A percentile compares a stretch with the other conserved stretches of the same genome.
These are phyloP conservation scores for Golubevia sp. DNA, from an alignment of 1,284 basidiomycete species.

Conservation along the genomic window DNA sequence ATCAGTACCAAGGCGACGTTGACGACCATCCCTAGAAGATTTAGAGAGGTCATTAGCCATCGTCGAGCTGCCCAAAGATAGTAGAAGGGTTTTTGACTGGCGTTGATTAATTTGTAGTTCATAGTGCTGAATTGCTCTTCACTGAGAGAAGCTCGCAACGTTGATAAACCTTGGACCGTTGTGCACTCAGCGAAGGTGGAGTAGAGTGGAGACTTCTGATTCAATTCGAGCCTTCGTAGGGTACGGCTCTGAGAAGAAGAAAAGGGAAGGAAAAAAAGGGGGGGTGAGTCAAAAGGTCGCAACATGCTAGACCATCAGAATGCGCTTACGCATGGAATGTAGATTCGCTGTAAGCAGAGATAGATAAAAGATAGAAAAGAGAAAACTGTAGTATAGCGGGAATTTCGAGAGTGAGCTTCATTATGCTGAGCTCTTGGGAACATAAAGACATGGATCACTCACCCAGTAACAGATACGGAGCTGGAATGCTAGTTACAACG, in stretches of 20 bases:
- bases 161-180: slow-evolving; percentile 26
- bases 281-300: no score
- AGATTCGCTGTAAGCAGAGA: slow-evolving; percentile 23
- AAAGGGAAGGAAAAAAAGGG: no score
- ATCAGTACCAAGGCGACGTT: slow-evolving; percentile 31
- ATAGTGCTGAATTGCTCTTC: slow-evolving; percentile 7
- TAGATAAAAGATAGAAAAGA: slow-evolving; percentile 9
- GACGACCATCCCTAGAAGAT: slow-evolving; percentile 21
- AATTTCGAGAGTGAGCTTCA: no score
- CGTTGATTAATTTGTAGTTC: slow-evolving; percentile 21
- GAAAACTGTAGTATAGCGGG: slow-evolving; percentile 8
- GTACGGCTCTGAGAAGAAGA: slow-evolving; percentile 32
- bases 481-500: slow-evolving; percentile 26
- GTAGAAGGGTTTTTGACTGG: slow-evolving; percentile 32
- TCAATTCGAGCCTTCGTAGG: slow-evolving; percentile 35
- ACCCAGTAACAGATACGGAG: slow-evolving; percentile 37
- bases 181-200: slow-evolving; percentile 29
- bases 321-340: no score
- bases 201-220: slow-evolving; percentile 33
- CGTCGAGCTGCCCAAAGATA: slow-evolving; percentile 29
- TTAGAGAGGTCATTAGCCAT: slow-evolving; percentile 40
- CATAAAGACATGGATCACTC: no score
- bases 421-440: no score
- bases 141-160: slow-evolving; percentile 29
- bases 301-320: no score